Base-by-base conservation (phyloP, 2,329 filamentous ascomycete species). In the Exophiala xenobiotica region DNA sequence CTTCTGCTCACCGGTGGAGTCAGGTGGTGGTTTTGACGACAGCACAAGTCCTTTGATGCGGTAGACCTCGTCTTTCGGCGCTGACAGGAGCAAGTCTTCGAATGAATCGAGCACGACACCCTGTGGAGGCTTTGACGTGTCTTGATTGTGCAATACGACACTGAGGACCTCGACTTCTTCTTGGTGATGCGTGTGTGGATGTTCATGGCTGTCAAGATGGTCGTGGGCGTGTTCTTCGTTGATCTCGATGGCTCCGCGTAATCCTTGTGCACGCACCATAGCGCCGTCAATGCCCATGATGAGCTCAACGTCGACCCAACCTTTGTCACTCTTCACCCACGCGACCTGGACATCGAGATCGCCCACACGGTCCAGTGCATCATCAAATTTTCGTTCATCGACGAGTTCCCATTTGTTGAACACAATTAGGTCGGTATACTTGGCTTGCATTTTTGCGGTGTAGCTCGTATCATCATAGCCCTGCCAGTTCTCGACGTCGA, bases 401-500 rank as follows among this genome's bases (percentile, higher is more conserved):
- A 86, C 86, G 4, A 69, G 64, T 71, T 96, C 91, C 88, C 90
- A 95, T 73, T 96, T 96, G 69, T 96, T 96, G 63, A 95, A 86
- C 12, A 96, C 83, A 55, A 96, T 86, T 56, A 96, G 68, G 70
- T 96, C 91, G 8, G 91, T 96, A 68, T 95, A 96, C 57, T 82
- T 78, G 3, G 90, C 91, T 76, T 96, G 91, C 60, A 96, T 77
- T 65, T 87, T 85, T 5, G 91, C 91, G 50, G 91, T 96, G 65
- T 88, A 92, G 52, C 85, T 90, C 19, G 88, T 95, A 68, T 95
- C 90, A 62, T 93, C 89, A 65, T 96, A 96, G 0, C 91, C 91
- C 64, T 83, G 75, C 90, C 90, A 96, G 66, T 96, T 96, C 78
- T 96, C 91, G 8, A 95, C 90, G 65, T 96, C 91, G 52, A 96